Base-by-base conservation (phyloP, 495 filamentous ascomycete genomes). In the Coniosporium apollinis region DNA sequence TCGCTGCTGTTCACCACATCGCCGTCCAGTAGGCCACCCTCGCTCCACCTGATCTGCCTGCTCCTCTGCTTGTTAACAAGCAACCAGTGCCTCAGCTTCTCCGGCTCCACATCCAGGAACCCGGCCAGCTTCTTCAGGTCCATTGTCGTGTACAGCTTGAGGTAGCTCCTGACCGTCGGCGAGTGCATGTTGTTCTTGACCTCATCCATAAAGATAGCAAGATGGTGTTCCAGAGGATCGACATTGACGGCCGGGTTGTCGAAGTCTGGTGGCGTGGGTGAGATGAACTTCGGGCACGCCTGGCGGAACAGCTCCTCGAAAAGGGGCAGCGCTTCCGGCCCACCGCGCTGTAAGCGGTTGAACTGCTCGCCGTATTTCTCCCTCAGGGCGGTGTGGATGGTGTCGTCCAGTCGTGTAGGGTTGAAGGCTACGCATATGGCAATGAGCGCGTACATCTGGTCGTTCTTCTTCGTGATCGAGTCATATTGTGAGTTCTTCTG, bases 341-440 rank as follows among this genome's bases (percentile, higher is more conserved):
- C 89, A 42, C 89, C 89, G 33, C 82, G 81, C 65, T 97, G 89
- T 58, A 97, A 75, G 51, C 85, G 81, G 47, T 79, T 74, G 48
- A 97, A 82, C 66, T 94, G 82, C 60, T 97, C 89, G 43, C 86
- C 85, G 58, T 94, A 96, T 72, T 97, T 97, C 71, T 97, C 89
- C 35, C 91, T 73, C 22, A 97, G 72, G 43, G 86, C 85, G 22
- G 82, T 89, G 74, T 96, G 89, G 64, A 97, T 96, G 54, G 89
- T 96, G 66, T 97, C 89, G 51, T 97, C 89, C 48, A 97, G 72
- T 48, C 89, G 79, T 34, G 83, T 94, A 21, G 91, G 89, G 59
- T 87, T 77, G 68, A 97, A 92, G 42, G 89, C 84, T 30, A 96
- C 85, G 57, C 89, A 96, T 64, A 97, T 94, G 52, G 89, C 89